Base-by-base conservation (phyloP, 164 flowering plant genomes). In the Aristolochia fimbriata region DNA sequence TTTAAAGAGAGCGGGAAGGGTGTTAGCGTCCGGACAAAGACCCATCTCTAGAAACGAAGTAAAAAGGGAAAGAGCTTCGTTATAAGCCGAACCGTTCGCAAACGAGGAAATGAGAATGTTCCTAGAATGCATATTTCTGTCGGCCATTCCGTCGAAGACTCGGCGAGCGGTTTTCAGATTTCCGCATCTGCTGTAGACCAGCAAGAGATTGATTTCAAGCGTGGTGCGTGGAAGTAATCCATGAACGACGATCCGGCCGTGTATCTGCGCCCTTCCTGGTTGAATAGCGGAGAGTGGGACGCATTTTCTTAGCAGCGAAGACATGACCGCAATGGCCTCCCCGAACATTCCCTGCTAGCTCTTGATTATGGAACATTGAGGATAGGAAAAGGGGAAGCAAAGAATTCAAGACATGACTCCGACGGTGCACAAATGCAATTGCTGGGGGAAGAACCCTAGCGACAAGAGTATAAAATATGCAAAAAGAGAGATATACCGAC, bases 51-150 rank as follows among this genome's bases (percentile, higher is more conserved):
- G 10, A 49, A 80, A 74, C 58, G 51, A 48, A 43, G 30, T 0
- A 62, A 80, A 79, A 24, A 72, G 19, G 16, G 64, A 16, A 24
- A 79, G 23, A 46, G 78, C 72, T 51, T 72, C 73, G 10, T 41
- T 13, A 25, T 54, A 73, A 33, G 64, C 19, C 21, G 68, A 76
- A 51, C 53, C 70, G 22, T 67, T 69, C 15, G 62, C 75, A 25
- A 76, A 71, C 0, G 80, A 63, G 50, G 73, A 74, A 16, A 79
- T 72, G 63, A 83, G 30, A 41, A 83, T 80, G 75, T 79, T 80
- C 87, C 87, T 80, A 0, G 84, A 73, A 47, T 80, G 80, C 80
- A 79, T 79, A 33, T 66, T 79, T 71, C 71, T 73, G 3, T 68
- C 48, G 43, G 65, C n/a, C 81, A 83, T 83, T 74, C 47, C 58